phyloP scores from a whole-genome alignment of 192 early-diverging fungal genomes.

The Coemansia biformis region DNA sequence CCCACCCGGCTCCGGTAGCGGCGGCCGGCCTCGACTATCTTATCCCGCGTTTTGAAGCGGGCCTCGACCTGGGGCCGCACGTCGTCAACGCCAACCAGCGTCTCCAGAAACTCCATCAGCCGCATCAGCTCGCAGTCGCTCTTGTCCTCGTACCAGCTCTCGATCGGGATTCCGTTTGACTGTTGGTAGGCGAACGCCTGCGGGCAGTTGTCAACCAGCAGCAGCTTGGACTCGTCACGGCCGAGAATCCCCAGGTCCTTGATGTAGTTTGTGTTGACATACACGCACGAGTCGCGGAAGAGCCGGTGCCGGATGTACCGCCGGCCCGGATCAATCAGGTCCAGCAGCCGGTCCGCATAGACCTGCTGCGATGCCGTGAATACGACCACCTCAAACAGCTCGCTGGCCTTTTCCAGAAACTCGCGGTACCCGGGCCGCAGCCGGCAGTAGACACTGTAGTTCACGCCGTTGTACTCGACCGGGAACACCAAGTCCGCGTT shows the following conservation, averaged over 20 bases:
- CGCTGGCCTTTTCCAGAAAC: constrained; percentile 56
- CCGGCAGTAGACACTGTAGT: constrained; percentile 62
- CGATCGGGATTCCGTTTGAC: constrained; percentile 68
- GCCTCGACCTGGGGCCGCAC: constrained; percentile 62
- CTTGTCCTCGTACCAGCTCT: constrained; percentile 68
- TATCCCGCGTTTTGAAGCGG: constrained; percentile 50
- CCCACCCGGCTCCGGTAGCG: constrained; percentile 17
- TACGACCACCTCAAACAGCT: constrained; percentile 64
- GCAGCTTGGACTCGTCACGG: constrained; percentile 56
- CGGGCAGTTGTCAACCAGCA: constrained; percentile 69
- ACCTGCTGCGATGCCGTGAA: constrained; percentile 72
- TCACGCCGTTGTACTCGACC: constrained; percentile 60
- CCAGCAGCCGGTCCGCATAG: constrained; percentile 62
- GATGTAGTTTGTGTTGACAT: constrained; percentile 62
- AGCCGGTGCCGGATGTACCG: constrained; percentile 60
- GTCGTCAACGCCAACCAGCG: constrained; percentile 56
- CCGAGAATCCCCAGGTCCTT: constrained; percentile 69
- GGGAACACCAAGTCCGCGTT: constrained; percentile 60
- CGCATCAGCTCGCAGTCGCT: constrained; percentile 58
- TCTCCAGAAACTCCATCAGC: constrained; percentile 59
- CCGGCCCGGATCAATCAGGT: constrained; percentile 60
- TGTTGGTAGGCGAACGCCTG: constrained; percentile 73
- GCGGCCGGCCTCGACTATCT: constrained; percentile 37
- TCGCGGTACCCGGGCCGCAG: constrained; percentile 59
- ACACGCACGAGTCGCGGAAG: constrained; percentile 64